phyloP scores from a whole-genome alignment of 768 basidiomycete species.

The Russula earlei region DNA sequence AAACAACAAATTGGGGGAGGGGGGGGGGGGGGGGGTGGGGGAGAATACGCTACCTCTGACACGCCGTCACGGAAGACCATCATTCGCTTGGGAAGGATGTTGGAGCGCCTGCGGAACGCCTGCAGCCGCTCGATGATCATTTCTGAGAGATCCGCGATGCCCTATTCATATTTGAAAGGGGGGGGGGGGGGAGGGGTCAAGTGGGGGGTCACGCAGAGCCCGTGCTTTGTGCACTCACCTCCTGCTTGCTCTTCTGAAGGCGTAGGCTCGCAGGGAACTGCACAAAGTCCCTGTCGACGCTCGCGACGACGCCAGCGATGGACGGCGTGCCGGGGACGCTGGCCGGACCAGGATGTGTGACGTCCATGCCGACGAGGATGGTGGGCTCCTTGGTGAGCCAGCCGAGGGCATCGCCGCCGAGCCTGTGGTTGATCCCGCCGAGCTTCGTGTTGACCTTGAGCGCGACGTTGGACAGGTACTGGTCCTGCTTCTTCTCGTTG shows the following conservation, averaged over 20 bases:
- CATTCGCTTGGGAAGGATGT: slow-evolving; percentile 53
- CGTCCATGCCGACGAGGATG: slow-evolving; percentile 82
- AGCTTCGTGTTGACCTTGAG: slow-evolving; percentile 79
- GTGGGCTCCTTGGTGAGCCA: slow-evolving; percentile 63
- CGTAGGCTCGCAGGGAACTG: slow-evolving; percentile 71
- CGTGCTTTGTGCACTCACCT: slow-evolving; percentile 23
- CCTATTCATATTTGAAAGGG: slow-evolving; percentile 45
- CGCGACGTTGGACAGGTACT: slow-evolving; percentile 76
- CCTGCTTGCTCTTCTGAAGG: slow-evolving; percentile 49
- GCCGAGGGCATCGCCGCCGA: slow-evolving; percentile 44
- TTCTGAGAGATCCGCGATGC: slow-evolving; percentile 51
- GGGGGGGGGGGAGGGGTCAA: no score
- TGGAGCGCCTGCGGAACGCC: slow-evolving; percentile 41
- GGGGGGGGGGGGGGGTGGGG: not conserved
- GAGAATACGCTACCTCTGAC: slow-evolving; percentile 48
- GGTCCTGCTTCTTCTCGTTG: slow-evolving; percentile 50
- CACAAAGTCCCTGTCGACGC: slow-evolving; percentile 55
- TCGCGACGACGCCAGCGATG: slow-evolving; percentile 77
- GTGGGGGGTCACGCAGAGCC: no score
- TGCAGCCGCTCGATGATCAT: slow-evolving; percentile 69
- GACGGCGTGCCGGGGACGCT: slow-evolving; percentile 68
- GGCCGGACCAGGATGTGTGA: slow-evolving; percentile 67
- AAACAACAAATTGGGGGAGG: no score
- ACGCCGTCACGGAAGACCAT: slow-evolving; percentile 76
- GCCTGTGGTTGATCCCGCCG: slow-evolving; percentile 67